Base-by-base conservation (phyloP, 2,329 filamentous ascomycete genomes). In the Fusarium sp. region DNA sequence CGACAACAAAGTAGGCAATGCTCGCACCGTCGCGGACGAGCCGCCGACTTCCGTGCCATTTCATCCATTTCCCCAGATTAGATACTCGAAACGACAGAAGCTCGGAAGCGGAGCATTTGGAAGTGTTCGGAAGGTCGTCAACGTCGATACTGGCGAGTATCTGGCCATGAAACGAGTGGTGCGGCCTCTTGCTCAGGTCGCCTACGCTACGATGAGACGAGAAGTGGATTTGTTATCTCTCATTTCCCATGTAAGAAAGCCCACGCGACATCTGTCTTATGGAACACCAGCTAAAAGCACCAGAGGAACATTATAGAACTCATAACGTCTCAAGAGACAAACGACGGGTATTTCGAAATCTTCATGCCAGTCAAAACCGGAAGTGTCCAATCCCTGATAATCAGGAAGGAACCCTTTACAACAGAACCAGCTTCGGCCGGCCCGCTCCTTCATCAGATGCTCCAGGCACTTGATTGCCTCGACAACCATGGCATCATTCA, bases 401-500 rank as follows among this genome's bases (percentile, higher is more conserved):
- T n/a, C n/a, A n/a, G n/a, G 16, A 0, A 49, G n/a, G 4, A 27
- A 2, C 2, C 11, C 42, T 49, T 49, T 4, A 20, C 1, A 27
- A 6, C 2, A 16, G 6, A 9, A 20, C 16, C 38, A 42, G 18
- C 16, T 42, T 3, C 38, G 3, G 9, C 2, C 38, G 3, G 2
- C 10, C 6, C 38, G 18, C 11, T 42, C 18, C 16, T 11, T 31
- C 29, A 31, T 2, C 29, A 40, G 36, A 40, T 40, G 36, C 36
- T 40, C 10, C 4, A 40, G 36, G 36, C 36, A 10, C 36, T 40
- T 6, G 36, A 40, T 5, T 40, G 10, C 36, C 36, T 40, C 16
- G 10, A 10, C 36, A 18, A 10, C 2, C 10, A 0, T 18, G n/a
- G 16, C 4, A 40, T 76, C 33, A 42, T 72, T 27, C 72, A 76